phyloP scores from a whole-genome alignment of 2,329 filamentous ascomycete species.

The Trichoderma atrobrunneum region DNA sequence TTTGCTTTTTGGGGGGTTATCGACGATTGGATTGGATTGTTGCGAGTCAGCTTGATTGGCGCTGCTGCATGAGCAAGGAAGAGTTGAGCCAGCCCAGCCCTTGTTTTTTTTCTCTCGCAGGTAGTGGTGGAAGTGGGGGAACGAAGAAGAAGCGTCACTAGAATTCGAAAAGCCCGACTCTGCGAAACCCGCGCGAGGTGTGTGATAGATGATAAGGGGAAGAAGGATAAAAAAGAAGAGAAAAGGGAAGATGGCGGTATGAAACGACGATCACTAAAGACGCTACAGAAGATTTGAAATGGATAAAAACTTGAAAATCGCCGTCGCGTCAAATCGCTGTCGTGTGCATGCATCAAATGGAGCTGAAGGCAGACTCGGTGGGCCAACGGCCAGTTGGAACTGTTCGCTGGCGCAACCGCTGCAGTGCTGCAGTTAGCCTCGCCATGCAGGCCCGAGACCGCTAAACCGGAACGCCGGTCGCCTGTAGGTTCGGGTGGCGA shows the following conservation, averaged over 20 bases:
- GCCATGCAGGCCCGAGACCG: conserved; percentile 5
- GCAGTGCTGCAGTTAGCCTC: conserved; percentile 20
- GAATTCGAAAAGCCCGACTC: background rate
- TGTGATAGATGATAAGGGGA: background rate
- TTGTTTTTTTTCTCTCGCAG: background rate
- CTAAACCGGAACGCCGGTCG: conserved; percentile 2
- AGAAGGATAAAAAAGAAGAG: background rate
- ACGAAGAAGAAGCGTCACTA: background rate
- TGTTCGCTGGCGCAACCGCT: background rate
- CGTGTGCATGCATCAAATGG: background rate
- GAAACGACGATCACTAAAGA: background rate
- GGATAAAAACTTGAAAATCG: background rate
- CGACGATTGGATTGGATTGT: background rate
- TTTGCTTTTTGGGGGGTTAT: background rate
- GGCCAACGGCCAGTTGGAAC: background rate
- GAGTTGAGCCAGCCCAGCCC: conserved; percentile 2
- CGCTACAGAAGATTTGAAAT: background rate
- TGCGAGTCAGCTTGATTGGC: conserved; percentile 8
- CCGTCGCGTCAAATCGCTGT: background rate
- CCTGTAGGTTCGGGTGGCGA: conserved; percentile 20
- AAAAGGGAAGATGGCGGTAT: background rate
- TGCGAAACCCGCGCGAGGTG: conserved; percentile 9
- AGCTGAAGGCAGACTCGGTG: conserved; percentile 18
- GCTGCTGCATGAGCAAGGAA: conserved; percentile 12
- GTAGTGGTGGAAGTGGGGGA: conserved; percentile 15